These are phyloP conservation scores for Pseudogymnoascus sp. DNA, from an alignment of 2,329 filamentous ascomycete genomes.

Conservation along the genomic window DNA sequence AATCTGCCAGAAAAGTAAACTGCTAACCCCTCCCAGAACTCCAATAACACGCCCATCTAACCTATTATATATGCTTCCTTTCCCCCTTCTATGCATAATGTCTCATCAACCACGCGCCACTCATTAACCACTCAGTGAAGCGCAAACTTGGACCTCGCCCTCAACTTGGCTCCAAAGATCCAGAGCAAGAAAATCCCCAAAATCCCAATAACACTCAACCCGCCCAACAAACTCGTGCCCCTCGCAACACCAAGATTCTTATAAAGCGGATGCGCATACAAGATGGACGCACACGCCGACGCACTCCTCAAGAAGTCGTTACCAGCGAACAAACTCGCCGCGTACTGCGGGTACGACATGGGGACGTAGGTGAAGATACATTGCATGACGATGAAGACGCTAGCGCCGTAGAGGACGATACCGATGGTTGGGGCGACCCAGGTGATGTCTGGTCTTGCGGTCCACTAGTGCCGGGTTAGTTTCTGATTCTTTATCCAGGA, in stretches of 20 bases:
- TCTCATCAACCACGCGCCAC: not conserved
- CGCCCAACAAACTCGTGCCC: constrained; percentile 50
- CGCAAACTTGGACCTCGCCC: constrained; percentile 25
- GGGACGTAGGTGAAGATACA: constrained; percentile 55
- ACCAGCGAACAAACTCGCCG: constrained; percentile 51
- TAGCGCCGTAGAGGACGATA: constrained; percentile 45
- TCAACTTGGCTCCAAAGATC: constrained; percentile 21
- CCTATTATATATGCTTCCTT: not conserved
- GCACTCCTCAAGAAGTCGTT: constrained; percentile 53
- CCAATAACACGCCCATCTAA: not conserved
- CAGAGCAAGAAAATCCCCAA: constrained; percentile 42
- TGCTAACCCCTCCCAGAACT: not conserved
- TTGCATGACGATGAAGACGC: constrained; percentile 49
- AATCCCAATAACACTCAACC: constrained; percentile 45
- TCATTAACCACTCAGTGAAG: constrained; percentile 10
- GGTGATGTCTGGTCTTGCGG: constrained; percentile 39
- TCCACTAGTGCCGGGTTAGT: constrained; percentile 32
- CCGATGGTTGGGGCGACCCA: constrained; percentile 52
- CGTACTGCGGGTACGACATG: constrained; percentile 47
- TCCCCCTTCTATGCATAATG: not conserved
- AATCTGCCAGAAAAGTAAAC: not conserved
- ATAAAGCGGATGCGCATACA: constrained; percentile 54
- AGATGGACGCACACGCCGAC: constrained; percentile 51
- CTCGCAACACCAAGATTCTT: constrained; percentile 49
- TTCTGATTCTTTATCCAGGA: not conserved